Conservation (phyloP, 2,329 filamentous ascomycete genomes). For the Chaetomiaceae sp. region DNA sequence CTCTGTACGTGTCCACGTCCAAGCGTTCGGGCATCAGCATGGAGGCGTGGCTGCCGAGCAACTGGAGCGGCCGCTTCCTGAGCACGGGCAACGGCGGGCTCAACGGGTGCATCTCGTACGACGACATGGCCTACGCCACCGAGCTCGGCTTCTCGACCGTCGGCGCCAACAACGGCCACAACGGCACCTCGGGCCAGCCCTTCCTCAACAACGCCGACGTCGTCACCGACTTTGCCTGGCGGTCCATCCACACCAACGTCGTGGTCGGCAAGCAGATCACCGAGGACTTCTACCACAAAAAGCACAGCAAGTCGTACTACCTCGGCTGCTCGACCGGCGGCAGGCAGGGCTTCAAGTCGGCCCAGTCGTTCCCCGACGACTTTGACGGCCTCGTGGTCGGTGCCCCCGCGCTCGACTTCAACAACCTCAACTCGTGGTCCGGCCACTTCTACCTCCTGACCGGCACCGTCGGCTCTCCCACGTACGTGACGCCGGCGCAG, state of each 20-base stretch:
- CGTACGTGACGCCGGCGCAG: slow-evolving; percentile 32
- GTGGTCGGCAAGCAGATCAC: slow-evolving; percentile 43
- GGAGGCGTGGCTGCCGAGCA: slow-evolving; percentile 44
- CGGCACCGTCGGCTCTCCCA: slow-evolving; percentile 29
- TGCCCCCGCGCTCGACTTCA: slow-evolving; percentile 34
- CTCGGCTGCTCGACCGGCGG: slow-evolving; percentile 52
- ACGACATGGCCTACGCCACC: slow-evolving; percentile 42
- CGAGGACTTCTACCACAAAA: slow-evolving; percentile 42
- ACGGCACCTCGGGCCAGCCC: slow-evolving; percentile 35
- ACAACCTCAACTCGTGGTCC: slow-evolving; percentile 25
- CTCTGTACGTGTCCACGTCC: slow-evolving; percentile 28
- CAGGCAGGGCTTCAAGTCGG: slow-evolving; percentile 47
- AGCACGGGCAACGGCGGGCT: slow-evolving; percentile 46
- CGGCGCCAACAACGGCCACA: slow-evolving; percentile 48
- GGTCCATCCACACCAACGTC: slow-evolving; percentile 24
- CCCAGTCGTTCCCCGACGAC: slow-evolving; percentile 47
- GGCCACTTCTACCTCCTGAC: slow-evolving; percentile 39
- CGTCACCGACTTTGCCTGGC: slow-evolving; percentile 8
- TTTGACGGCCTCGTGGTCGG: slow-evolving; percentile 51
- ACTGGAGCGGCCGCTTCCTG: slow-evolving; percentile 43
- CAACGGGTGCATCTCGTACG: slow-evolving; percentile 44
- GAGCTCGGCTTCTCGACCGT: slow-evolving; percentile 42
- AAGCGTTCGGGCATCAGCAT: slow-evolving; percentile 40
- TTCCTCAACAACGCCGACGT: slow-evolving; percentile 36
- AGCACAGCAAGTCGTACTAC: slow-evolving; percentile 46